Evolutionary conservation across 2,329 filamentous ascomycete genomes (phyloP).

Genomic region (Colletotrichum aenigma): DNA sequence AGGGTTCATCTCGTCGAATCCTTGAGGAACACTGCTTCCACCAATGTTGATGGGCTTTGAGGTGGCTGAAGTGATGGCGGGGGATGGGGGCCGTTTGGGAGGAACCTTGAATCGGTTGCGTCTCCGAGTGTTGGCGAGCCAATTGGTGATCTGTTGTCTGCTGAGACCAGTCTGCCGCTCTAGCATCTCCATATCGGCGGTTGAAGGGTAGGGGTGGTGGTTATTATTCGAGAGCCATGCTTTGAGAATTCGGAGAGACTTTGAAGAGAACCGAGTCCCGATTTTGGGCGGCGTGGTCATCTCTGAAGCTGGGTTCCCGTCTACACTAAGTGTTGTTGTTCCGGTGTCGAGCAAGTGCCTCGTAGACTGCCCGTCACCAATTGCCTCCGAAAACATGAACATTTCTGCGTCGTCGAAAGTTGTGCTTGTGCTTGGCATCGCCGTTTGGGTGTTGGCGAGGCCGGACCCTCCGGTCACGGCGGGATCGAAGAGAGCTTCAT

Average conservation of each 20-base stretch:
- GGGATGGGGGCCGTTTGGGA: slow-evolving; percentile 8
- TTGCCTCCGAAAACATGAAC: neutral
- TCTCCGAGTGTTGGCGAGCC: slow-evolving; percentile 15
- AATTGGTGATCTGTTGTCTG: slow-evolving; percentile 17
- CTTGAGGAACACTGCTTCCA: neutral
- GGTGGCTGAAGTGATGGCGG: neutral
- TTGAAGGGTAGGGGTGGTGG: neutral
- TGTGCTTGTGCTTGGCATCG: neutral
- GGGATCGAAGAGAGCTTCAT: neutral
- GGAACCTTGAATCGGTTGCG: slow-evolving; percentile 2
- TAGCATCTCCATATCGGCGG: slow-evolving; percentile 9
- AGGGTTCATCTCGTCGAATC: slow-evolving; percentile 9
- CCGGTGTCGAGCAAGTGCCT: neutral
- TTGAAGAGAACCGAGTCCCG: slow-evolving; percentile 26
- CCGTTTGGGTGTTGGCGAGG: neutral
- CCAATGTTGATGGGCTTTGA: neutral
- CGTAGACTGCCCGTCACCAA: neutral
- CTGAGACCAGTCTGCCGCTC: slow-evolving; percentile 8
- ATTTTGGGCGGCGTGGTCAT: slow-evolving; percentile 19
- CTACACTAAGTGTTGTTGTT: neutral
- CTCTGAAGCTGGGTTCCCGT: neutral
- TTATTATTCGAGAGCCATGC: slow-evolving; percentile 20
- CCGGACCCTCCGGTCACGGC: neutral
- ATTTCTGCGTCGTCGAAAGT: neutral
- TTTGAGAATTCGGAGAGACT: slow-evolving; percentile 22